phyloP scores from a whole-genome alignment of 768 basidiomycete genomes.

The Mycena olivaceomarginata region DNA sequence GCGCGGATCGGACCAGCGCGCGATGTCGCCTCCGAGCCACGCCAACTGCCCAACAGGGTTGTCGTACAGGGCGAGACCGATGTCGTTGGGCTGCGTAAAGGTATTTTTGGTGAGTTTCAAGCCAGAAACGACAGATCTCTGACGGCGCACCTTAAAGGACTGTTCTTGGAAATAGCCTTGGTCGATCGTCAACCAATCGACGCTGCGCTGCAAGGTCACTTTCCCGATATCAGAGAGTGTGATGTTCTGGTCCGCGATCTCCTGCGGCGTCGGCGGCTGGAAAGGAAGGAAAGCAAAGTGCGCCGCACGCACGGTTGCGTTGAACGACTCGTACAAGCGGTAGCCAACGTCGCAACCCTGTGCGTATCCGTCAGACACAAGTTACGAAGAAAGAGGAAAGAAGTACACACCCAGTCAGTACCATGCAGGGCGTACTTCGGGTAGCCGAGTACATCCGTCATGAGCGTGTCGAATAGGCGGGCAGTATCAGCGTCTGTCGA shows the following conservation, averaged over 20 bases:
- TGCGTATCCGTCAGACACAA: not conserved
- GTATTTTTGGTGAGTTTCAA: not conserved
- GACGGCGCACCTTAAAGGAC: slow-evolving; percentile 1
- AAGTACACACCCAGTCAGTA: slow-evolving; percentile 47
- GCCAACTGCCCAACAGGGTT: slow-evolving; percentile 51
- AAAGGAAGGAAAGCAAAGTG: slow-evolving; percentile 41
- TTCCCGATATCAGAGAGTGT: slow-evolving; percentile 20
- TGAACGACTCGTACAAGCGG: slow-evolving; percentile 34
- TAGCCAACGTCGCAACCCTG: slow-evolving; percentile 17
- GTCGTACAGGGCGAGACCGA: slow-evolving; percentile 51
- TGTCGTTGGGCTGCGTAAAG: slow-evolving; percentile 45
- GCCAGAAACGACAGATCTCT: too few relatives aligned
- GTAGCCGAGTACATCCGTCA: slow-evolving; percentile 51
- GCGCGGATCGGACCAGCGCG: slow-evolving; percentile 41
- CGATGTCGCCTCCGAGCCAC: slow-evolving; percentile 49
- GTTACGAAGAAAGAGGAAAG: not conserved
- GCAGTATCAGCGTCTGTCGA: slow-evolving; percentile 51
- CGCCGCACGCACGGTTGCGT: slow-evolving; percentile 19
- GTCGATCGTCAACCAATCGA: slow-evolving; percentile 20
- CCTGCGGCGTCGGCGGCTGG: slow-evolving; percentile 13
- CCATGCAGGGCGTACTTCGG: slow-evolving; percentile 47
- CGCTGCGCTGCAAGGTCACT: slow-evolving; percentile 21
- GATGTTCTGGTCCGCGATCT: slow-evolving; percentile 28
- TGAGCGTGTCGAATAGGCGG: slow-evolving; percentile 49
- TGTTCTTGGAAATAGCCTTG: slow-evolving; percentile 23